Conservation (phyloP, 2,329 filamentous ascomycete species). For the Microascus cirrosus region DNA sequence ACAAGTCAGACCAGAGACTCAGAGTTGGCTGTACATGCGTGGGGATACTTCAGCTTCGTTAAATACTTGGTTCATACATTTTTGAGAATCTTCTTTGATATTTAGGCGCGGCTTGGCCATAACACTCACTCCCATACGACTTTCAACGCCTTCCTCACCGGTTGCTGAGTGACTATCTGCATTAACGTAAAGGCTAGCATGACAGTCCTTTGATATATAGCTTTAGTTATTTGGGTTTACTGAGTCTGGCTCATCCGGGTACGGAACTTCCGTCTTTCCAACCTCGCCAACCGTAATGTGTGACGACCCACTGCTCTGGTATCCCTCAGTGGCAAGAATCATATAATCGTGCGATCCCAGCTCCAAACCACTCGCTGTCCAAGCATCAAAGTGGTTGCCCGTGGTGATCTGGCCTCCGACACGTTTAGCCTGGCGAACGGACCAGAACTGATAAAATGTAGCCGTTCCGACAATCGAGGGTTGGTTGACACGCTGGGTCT, state of each 20-base stretch:
- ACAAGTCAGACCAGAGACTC: no score
- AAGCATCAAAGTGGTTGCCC: conserved; percentile 40
- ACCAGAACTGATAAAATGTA: conserved; percentile 43
- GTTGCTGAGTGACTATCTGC: not conserved
- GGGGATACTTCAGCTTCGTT: not conserved
- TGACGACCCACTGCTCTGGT: conserved; percentile 30
- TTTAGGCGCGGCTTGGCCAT: not conserved
- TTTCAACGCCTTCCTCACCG: not conserved
- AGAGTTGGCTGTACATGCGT: not conserved
- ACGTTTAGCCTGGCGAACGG: conserved; percentile 29
- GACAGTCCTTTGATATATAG: not conserved
- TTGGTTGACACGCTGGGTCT: conserved; percentile 23
- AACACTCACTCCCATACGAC: not conserved
- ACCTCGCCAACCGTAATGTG: not conserved
- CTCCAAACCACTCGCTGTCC: conserved; percentile 33
- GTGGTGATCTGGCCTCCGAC: conserved; percentile 36
- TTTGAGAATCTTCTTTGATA: not conserved
- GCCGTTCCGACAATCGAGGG: conserved; percentile 34
- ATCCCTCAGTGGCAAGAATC: conserved; percentile 44
- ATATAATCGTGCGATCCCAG: conserved; percentile 39
- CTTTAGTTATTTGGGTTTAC: not conserved
- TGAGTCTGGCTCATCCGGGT: not conserved
- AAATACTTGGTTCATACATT: not conserved
- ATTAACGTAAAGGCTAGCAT: not conserved
- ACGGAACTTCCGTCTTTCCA: not conserved